Percentiles rank a stretch among this genome's conserved stretches.
Conservation (phyloP, 1,284 basidiomycete genomes). For the Trichosporon coremiiforme region DNA sequence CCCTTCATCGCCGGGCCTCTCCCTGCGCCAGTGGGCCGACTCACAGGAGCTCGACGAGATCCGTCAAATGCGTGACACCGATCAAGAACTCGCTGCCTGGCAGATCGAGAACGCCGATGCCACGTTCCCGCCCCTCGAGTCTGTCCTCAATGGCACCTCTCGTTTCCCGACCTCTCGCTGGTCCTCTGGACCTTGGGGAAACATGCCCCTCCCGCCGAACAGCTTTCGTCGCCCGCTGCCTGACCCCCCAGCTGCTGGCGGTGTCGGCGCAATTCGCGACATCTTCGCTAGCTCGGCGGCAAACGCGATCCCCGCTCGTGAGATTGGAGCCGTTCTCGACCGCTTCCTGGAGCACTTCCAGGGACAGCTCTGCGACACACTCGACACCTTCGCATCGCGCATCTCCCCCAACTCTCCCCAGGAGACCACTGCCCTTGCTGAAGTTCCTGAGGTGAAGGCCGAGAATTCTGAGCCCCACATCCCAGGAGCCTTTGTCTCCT, state of each 20-base stretch:
- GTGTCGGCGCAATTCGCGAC: constrained; percentile 23
- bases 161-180: constrained; percentile 24
- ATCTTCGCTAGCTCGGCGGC: constrained; percentile 25
- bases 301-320: constrained; percentile 39
- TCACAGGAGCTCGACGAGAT: constrained; percentile 26
- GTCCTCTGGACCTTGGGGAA: background rate
- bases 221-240: constrained; percentile 19
- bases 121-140: constrained; percentile 49
- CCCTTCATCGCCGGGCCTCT: constrained; percentile 27
- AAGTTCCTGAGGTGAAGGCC: constrained; percentile 21
- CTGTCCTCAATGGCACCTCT: constrained; percentile 35
- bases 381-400: constrained; percentile 40
- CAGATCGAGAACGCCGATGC: constrained; percentile 34
- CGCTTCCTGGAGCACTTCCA: constrained; percentile 53
- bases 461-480: constrained; percentile 32
- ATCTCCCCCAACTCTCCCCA: constrained; percentile 25
- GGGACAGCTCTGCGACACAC: constrained; percentile 51
- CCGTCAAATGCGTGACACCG: constrained; percentile 31
- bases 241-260: constrained; percentile 14
- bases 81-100: constrained; percentile 49
- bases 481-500: constrained; percentile 45
- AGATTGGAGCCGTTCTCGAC: constrained; percentile 52
- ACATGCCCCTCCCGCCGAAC: constrained; percentile 1
- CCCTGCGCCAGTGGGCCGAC: constrained; percentile 40
- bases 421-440: constrained; percentile 20